Base-by-base conservation (phyloP, 2,329 filamentous ascomycete genomes). In the Huntiella savannae region DNA sequence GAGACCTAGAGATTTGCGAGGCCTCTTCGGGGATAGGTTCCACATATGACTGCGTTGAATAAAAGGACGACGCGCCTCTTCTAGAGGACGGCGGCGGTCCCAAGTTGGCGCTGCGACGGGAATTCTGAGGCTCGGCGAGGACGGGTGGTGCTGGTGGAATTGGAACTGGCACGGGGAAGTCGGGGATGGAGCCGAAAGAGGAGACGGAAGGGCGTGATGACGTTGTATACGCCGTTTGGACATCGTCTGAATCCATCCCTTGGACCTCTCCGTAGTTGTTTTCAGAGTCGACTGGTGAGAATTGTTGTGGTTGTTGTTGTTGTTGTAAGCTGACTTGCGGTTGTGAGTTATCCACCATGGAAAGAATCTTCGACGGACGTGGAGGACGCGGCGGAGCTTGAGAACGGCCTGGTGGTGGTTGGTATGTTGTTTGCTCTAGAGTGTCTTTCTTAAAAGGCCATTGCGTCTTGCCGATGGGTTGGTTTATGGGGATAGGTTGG, bases 21-120 rank as follows among this genome's bases (percentile, higher is more conserved):
- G 28, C 40, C 56, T 86, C 81, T 58, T 86, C 82, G 0, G 77
- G 78, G 45, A 87, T 86, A 0, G 82, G 80, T 0, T 81, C 81
- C 19, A 86, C 79, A 50, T 70, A 79, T 0, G 79, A 81, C 10
- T 67, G 62, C 52, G 69, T 72, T 2, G 78, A 80, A 54, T 80
- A 78, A 50, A 77, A 78, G 0, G 75, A 76, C 0, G 75, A 78
- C 22, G 67, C 69, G 1, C 74, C 75, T 53, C 75, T 64, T 53
- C 75, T 66, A 3, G 73, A 66, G 10, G 69, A 73, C 2, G 75
- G 75, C 0, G 75, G 75, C 13, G 75, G 75, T 2, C 75, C 74
- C 10, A 77, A 57, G 43, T 63, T 70, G 11, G 69, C 63, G 51
- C 69, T 75, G 53, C 67, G 65, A 48, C 72, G 61, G 17, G 58